Percentiles rank a stretch among this genome's conserved stretches.
Conservation (phyloP, 306 rosid genomes). For the Lathyrus oleraceus region DNA sequence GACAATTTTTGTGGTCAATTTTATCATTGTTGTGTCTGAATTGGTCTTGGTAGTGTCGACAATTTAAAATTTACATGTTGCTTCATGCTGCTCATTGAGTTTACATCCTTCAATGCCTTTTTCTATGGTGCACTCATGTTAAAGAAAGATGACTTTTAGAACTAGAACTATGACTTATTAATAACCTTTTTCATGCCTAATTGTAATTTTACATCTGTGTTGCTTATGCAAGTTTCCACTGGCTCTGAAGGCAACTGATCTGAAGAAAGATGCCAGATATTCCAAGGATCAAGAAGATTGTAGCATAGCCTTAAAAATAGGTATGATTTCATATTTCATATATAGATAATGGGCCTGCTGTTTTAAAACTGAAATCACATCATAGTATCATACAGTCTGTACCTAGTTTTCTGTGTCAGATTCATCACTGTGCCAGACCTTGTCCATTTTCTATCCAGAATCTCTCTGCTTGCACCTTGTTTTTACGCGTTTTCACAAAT, state of each 20-base stretch:
- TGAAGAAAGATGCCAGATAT: constrained; percentile 26
- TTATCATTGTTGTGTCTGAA: constrained; percentile 10
- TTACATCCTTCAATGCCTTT: constrained; percentile 24
- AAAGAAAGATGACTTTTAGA: background rate
- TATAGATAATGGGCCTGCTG: background rate
- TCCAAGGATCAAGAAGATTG: constrained; percentile 28
- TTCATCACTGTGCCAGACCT: constrained; percentile 4
- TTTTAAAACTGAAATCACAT: constrained; percentile 21
- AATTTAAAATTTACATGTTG: constrained; percentile 8
- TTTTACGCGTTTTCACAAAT: background rate
- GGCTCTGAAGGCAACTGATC: constrained; percentile 34
- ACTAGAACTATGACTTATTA: constrained; percentile 15
- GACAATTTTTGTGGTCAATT: constrained; percentile 2
- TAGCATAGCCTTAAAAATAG: constrained; percentile 24
- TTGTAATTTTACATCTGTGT: constrained; percentile 16
- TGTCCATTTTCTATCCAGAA: constrained; percentile 23
- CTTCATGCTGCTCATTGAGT: background rate
- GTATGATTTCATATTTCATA: constrained; percentile 32
- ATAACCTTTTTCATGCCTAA: constrained; percentile 8
- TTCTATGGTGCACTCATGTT: constrained; percentile 1
- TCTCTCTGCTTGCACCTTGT: constrained; percentile 1
- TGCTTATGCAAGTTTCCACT: constrained; percentile 20
- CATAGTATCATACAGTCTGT: constrained; percentile 1
- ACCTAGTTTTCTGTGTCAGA: constrained; percentile 8
- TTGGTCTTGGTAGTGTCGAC: background rate